Base-by-base conservation (phyloP, 495 filamentous ascomycete species). In the Hypoxylon lienhwacheense region DNA sequence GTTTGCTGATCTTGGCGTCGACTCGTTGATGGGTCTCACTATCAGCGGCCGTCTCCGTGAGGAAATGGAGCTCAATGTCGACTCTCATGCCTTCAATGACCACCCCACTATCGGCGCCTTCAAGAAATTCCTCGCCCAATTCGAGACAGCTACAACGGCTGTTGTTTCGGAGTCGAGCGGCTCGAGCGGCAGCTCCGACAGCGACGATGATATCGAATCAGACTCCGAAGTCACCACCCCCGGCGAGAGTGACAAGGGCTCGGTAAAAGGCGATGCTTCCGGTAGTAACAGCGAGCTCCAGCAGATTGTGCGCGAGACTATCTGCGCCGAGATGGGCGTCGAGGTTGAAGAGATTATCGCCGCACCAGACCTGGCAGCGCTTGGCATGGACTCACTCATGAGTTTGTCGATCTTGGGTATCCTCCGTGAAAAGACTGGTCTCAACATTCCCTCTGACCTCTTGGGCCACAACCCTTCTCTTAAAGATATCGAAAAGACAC, bases 301-400 rank as follows among this genome's bases (percentile, higher is more conserved):
- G 55, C 70, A 71, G 26, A 72, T 74, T 20, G 75, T 87, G 5
- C 76, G 79, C 25, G 68, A 73, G 12, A 86, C 81, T 45, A 79
- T 91, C 37, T 80, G 85, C 2, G 73, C 79, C 20, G 87, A 90
- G 61, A 86, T 88, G 68, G 84, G 82, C 15, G 78, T 88, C 8
- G 71, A 84, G 3, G 69, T 83, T 0, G 78, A 84, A 3, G 86
- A 89, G 55, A 75, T 91, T 39, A 59, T 71, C 8, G 75, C 77
- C 21, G 72, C 69, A 6, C 71, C 73, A 5, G 73, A 79, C 48
- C 67, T 84, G 29, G 68, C 75, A 16, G 72, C 76, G 11, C 65
- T 84, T n/a, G 82, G 82, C 34, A 75, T 85, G 66, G 82, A 85
- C 56, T 84, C 81, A 0, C 73, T 85, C 33, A 80, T 85, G 77